Conservation (phyloP, 2,329 filamentous ascomycete genomes). For the Botryotinia narcissicola region DNA sequence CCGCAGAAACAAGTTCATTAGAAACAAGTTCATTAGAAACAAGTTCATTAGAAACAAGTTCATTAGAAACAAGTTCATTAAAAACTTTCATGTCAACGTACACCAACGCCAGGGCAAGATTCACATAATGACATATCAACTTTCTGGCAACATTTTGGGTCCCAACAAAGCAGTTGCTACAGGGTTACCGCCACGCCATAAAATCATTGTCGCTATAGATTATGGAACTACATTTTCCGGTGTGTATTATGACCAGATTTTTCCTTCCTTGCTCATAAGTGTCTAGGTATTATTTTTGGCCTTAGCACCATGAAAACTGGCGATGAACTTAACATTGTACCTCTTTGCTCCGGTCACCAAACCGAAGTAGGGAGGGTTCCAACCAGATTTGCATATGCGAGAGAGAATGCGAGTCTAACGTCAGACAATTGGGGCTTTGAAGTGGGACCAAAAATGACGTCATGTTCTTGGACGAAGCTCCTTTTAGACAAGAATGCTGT, state of each 20-base stretch:
- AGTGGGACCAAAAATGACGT: conserved; percentile 24
- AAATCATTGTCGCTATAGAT: conserved; percentile 32
- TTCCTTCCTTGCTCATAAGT: background rate
- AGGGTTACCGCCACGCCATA: conserved; percentile 17
- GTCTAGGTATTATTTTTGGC: conserved; percentile 23
- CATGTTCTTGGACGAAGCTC: conserved; percentile 35
- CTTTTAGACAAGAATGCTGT: conserved; percentile 30
- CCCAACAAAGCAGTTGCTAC: background rate
- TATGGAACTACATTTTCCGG: conserved; percentile 34
- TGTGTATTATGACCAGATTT: background rate
- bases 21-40: no score
- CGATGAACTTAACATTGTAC: conserved; percentile 19
- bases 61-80: no score
- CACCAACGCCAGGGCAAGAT: background rate
- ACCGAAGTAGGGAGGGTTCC: conserved; percentile 21
- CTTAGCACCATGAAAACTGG: conserved; percentile 19
- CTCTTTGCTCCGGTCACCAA: conserved; percentile 5
- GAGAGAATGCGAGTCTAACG: conserved; percentile 18
- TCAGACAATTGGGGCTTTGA: conserved; percentile 28
- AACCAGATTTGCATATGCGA: conserved; percentile 27
- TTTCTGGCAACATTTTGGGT: background rate
- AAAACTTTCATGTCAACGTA: background rate
- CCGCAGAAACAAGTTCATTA: background rate
- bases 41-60: no score
- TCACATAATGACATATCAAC: background rate